phyloP scores from a whole-genome alignment of 1,139 yeast species.

The Diutina scorzettiae region DNA sequence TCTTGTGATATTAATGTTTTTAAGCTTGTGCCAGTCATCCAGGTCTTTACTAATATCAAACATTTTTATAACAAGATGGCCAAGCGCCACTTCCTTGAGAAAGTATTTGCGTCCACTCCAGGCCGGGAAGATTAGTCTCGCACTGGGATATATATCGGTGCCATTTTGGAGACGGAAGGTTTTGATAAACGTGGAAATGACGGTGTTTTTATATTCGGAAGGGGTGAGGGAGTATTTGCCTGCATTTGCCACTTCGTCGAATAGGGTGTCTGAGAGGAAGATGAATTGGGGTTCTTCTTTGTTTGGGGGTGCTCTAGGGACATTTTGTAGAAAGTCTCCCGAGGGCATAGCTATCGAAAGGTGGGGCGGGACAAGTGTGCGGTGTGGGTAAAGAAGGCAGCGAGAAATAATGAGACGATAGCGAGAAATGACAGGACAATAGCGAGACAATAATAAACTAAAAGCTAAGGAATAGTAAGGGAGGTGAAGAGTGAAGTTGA shows the following conservation, averaged over 20 bases:
- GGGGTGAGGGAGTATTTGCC: background rate
- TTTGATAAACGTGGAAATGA: conserved; percentile 29
- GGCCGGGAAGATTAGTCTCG: conserved; percentile 52
- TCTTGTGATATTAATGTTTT: conserved; percentile 28
- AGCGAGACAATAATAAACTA: too few species aligned
- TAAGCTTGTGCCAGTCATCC: conserved; percentile 22
- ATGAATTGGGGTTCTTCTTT: background rate
- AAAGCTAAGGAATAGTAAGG: too few species aligned
- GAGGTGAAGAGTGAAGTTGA: too few species aligned
- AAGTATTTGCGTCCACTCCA: conserved; percentile 43
- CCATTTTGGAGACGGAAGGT: conserved; percentile 62
- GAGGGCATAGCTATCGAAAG: too few species aligned
- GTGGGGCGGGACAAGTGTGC: too few species aligned
- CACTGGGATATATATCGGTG: conserved; percentile 54
- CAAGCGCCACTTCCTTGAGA: conserved; percentile 40
- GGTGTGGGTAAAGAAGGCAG: too few species aligned
- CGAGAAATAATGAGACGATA: too few species aligned
- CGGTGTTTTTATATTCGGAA: background rate
- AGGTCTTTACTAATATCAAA: conserved; percentile 25
- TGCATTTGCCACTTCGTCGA: background rate
- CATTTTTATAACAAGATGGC: conserved; percentile 27
- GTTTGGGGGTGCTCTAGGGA: background rate
- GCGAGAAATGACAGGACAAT: too few species aligned
- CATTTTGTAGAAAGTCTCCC: background rate
- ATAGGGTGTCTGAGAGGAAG: background rate